Conservation (phyloP, 345 rosid species). For the Cardamine occulta region DNA sequence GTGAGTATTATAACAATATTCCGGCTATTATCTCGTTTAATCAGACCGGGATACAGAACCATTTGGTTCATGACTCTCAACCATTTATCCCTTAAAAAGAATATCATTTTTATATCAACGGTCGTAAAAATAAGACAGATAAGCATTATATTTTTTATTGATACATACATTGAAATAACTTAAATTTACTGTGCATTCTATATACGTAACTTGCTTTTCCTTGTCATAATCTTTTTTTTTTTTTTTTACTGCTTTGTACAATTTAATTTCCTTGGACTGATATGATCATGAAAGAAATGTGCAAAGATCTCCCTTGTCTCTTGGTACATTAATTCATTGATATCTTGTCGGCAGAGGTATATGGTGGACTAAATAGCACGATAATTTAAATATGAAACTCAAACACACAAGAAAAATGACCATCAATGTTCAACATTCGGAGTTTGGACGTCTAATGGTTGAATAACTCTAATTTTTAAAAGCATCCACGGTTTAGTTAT, state of each 20-base stretch:
- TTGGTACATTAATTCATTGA: conserved; percentile 10
- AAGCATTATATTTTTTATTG: background rate
- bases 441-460: background rate
- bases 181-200: conserved; percentile 16
- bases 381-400: background rate
- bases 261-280: conserved; percentile 19
- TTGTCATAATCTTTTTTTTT: background rate
- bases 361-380: background rate
- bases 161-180: conserved; percentile 29
- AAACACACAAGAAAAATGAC: background rate
- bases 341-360: conserved; percentile 6
- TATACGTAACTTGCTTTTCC: conserved; percentile 8
- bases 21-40: conserved; percentile 72
- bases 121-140: conserved; percentile 31
- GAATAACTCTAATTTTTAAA: background rate
- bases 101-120: background rate
- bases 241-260: conserved; percentile 24
- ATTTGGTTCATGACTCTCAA: conserved; percentile 68
- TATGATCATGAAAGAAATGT: conserved; percentile 25
- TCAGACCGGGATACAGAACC: conserved; percentile 61
- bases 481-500: background rate
- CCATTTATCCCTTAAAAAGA: conserved; percentile 57
- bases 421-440: background rate
- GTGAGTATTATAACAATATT: conserved; percentile 53
- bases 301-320: conserved; percentile 21